phyloP scores from a whole-genome alignment of 176 grass and related monocot species.

The Zoysia japonica region DNA sequence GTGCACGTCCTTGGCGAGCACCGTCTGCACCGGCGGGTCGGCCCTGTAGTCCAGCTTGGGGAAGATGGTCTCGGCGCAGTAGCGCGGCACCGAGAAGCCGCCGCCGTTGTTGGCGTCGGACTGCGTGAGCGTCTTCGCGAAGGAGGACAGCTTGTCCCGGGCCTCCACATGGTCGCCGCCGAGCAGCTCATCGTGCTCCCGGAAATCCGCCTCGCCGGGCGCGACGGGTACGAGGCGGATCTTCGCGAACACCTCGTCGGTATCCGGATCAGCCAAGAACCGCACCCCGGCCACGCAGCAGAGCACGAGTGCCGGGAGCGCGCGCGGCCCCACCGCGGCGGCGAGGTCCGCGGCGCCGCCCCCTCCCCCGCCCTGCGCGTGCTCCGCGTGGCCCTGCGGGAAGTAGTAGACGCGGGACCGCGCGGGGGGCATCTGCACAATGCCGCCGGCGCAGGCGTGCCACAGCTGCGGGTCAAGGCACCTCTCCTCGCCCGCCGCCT shows the following conservation, averaged over 20 bases:
- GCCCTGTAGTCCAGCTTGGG: slow-evolving; percentile 63
- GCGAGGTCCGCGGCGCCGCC: slow-evolving; percentile 34
- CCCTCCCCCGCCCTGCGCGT: slow-evolving; percentile 42
- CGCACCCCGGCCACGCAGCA: slow-evolving; percentile 57
- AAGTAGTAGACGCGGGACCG: slow-evolving; percentile 82
- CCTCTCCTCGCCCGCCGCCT: slow-evolving; percentile 33
- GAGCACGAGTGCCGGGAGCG: slow-evolving; percentile 56
- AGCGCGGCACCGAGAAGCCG: slow-evolving; percentile 69
- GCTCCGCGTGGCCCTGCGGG: slow-evolving; percentile 95
- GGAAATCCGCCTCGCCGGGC: slow-evolving; percentile 36
- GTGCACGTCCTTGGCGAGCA: slow-evolving; percentile 65
- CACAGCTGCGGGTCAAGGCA: slow-evolving; percentile 88
- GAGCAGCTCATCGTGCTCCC: slow-evolving; percentile 33
- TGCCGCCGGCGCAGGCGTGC: slow-evolving; percentile 87
- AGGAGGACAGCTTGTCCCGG: slow-evolving; percentile 39
- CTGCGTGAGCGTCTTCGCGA: slow-evolving; percentile 66
- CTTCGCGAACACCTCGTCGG: slow-evolving; percentile 75
- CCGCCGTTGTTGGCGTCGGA: slow-evolving; percentile 77
- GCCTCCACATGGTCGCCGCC: not conserved
- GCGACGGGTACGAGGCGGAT: slow-evolving; percentile 54
- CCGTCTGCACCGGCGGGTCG: slow-evolving; percentile 58
- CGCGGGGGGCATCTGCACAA: slow-evolving; percentile 73
- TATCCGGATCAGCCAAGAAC: slow-evolving; percentile 78
- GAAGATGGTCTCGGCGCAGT: slow-evolving; percentile 75
- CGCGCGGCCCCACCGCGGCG: slow-evolving; percentile 7